These are phyloP conservation scores for Trichomonascaceae sp. DNA, from an alignment of 1,139 yeast genomes.

Conservation along the genomic window DNA sequence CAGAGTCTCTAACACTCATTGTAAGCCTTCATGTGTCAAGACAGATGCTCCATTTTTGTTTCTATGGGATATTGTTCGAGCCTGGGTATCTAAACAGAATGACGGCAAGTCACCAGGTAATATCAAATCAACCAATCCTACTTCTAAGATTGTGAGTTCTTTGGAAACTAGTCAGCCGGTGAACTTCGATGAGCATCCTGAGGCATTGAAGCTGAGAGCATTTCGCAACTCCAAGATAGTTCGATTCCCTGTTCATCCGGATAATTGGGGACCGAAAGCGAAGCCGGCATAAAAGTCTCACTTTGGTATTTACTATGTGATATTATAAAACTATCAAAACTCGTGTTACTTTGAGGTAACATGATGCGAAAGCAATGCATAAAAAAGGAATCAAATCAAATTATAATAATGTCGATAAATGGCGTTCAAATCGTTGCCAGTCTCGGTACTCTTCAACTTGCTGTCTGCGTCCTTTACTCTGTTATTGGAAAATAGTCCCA, in stretches of 20 bases:
- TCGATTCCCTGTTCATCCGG: slow-evolving; percentile 87
- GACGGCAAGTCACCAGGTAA: slow-evolving; percentile 32
- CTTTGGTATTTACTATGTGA: too few species aligned
- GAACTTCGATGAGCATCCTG: slow-evolving; percentile 47
- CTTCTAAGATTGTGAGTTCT: slow-evolving; percentile 52
- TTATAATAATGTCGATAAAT: not conserved
- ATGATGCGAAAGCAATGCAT: too few species aligned
- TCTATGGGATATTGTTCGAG: slow-evolving; percentile 64
- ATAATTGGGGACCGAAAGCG: slow-evolving; percentile 95
- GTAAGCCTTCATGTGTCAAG: slow-evolving; percentile 76
- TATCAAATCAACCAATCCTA: slow-evolving; percentile 53
- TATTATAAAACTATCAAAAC: too few species aligned
- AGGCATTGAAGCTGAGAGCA: slow-evolving; percentile 48
- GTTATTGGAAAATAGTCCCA: not conserved
- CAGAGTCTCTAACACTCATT: slow-evolving; percentile 79
- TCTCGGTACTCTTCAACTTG: not conserved
- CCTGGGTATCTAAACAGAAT: slow-evolving; percentile 49
- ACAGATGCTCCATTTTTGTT: slow-evolving; percentile 84
- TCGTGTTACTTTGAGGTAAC: too few species aligned
- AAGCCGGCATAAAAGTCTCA: slow-evolving; percentile 20
- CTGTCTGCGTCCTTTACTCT: not conserved
- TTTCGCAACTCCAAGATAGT: slow-evolving; percentile 74
- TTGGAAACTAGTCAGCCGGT: slow-evolving; percentile 26
- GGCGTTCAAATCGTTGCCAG: not conserved
- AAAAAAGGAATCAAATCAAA: not conserved